A percentile compares a stretch with the other conserved stretches of the same genome.
phyloP scores from a whole-genome alignment of 2,329 filamentous ascomycete species.

The Aureobasidium sp. region DNA sequence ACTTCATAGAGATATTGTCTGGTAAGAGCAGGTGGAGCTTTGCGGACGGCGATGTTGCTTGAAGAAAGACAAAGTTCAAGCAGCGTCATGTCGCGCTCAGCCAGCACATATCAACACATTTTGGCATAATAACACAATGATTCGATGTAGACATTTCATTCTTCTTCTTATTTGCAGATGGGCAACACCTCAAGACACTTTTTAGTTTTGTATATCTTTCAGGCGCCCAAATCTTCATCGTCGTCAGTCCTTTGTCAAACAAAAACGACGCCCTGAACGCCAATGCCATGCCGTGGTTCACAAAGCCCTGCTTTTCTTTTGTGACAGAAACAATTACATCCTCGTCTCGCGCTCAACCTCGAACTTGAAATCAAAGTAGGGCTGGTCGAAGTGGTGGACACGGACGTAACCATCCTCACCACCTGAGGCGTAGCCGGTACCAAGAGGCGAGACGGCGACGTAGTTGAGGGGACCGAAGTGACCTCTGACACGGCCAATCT shows the following conservation, averaged over 20 bases:
- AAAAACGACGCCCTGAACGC: conserved; percentile 4
- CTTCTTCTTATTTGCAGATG: not conserved
- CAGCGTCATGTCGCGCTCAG: not conserved
- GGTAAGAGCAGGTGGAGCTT: no score
- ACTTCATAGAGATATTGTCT: no score
- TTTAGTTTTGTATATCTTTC: not conserved
- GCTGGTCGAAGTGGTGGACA: conserved; percentile 97
- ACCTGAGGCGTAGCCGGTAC: conserved; percentile 87
- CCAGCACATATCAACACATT: not conserved
- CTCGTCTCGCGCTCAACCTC: conserved; percentile 82
- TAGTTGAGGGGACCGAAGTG: conserved; percentile 98
- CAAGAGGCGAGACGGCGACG: conserved; percentile 84
- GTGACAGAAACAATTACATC: conserved; percentile 8
- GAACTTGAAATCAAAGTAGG: conserved; percentile 97
- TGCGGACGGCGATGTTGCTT: no score
- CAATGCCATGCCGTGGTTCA: conserved; percentile 19
- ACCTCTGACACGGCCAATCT: conserved; percentile 92
- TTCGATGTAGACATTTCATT: not conserved
- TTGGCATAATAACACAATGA: not conserved
- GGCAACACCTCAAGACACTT: not conserved
- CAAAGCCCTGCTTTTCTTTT: not conserved
- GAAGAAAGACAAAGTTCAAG: no score
- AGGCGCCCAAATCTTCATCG: not conserved
- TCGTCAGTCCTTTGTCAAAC: not conserved
- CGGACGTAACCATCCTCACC: conserved; percentile 98